phyloP scores from a whole-genome alignment of 2,329 filamentous ascomycete species.

The Ramularia endophylla region DNA sequence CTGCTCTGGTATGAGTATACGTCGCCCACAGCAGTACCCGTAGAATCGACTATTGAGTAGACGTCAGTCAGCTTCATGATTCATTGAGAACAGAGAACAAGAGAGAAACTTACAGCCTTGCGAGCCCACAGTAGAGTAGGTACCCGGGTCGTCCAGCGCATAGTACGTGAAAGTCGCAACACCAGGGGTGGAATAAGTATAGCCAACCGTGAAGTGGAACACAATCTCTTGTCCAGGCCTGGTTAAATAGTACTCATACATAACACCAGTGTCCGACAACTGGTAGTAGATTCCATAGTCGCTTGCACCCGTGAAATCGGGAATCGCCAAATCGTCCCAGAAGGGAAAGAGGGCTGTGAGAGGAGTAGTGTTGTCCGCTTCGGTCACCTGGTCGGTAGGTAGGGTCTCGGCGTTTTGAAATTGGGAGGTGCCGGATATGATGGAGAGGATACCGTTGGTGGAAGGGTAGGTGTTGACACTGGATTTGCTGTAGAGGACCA shows the following conservation, averaged over 20 bases:
- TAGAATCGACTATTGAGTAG: too few relatives aligned
- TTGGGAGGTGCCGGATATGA: slow-evolving; percentile 21
- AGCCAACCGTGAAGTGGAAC: slow-evolving; percentile 30
- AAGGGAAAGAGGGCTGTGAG: slow-evolving; percentile 26
- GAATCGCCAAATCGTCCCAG: slow-evolving; percentile 30
- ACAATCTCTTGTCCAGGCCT: slow-evolving; percentile 13
- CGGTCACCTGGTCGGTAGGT: slow-evolving; percentile 18
- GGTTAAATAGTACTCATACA: slow-evolving; percentile 28
- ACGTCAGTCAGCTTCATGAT: too few relatives aligned
- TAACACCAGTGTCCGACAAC: slow-evolving; percentile 20
- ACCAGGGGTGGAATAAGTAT: slow-evolving; percentile 24
- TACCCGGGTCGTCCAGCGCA: slow-evolving; percentile 17
- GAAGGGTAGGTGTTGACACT: slow-evolving; percentile 20
- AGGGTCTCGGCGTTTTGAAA: slow-evolving; percentile 20
- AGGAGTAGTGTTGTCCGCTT: slow-evolving; percentile 8
- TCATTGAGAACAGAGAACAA: not conserved
- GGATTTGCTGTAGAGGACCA: slow-evolving; percentile 21
- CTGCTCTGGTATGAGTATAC: too few relatives aligned
- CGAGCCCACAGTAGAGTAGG: slow-evolving; percentile 24
- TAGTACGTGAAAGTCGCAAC: slow-evolving; percentile 28
- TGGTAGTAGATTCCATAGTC: slow-evolving; percentile 31
- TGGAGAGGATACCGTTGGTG: slow-evolving; percentile 29
- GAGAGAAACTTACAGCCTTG: slow-evolving; percentile 26
- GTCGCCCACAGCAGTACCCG: too few relatives aligned
- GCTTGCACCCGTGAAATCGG: slow-evolving; percentile 7